These are phyloP conservation scores for Penicilliopsis zonata DNA, from an alignment of 495 filamentous ascomycete species.

Conservation along the genomic window DNA sequence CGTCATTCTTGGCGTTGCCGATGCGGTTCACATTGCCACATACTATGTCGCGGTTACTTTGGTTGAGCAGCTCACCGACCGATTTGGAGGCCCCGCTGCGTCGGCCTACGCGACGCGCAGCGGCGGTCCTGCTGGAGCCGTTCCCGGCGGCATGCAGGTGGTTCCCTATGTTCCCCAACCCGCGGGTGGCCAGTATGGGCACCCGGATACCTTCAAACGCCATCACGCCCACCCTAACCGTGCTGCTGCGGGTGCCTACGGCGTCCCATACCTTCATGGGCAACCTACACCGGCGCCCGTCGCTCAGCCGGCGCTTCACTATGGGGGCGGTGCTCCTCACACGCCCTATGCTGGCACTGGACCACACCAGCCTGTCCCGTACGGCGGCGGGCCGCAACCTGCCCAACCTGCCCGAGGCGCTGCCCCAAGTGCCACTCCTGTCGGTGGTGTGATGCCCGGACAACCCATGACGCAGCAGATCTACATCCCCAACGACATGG, in stretches of 20 bases:
- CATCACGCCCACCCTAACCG: slow-evolving; percentile 55
- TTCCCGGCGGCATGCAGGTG: slow-evolving; percentile 95
- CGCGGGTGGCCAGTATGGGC: slow-evolving; percentile 81
- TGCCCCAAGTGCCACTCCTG: slow-evolving; percentile 49
- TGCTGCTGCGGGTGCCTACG: slow-evolving; percentile 49
- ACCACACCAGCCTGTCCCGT: slow-evolving; percentile 61
- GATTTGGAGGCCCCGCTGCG: slow-evolving; percentile 89
- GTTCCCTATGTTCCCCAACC: slow-evolving; percentile 91
- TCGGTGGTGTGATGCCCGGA: slow-evolving; percentile 65
- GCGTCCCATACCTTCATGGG: slow-evolving; percentile 59
- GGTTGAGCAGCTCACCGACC: slow-evolving; percentile 88
- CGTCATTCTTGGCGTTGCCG: slow-evolving; percentile 82
- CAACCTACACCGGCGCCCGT: slow-evolving; percentile 49
- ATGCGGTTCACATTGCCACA: slow-evolving; percentile 95
- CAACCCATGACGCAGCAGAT: slow-evolving; percentile 95
- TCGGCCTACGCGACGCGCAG: slow-evolving; percentile 95
- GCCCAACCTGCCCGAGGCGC: slow-evolving; percentile 39
- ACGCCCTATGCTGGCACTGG: slow-evolving; percentile 60
- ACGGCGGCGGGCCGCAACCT: slow-evolving; percentile 48
- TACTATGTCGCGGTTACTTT: slow-evolving; percentile 97
- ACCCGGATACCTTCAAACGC: slow-evolving; percentile 75
- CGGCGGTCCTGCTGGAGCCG: slow-evolving; percentile 80
- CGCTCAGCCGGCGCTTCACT: slow-evolving; percentile 57
- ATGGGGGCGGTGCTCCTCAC: slow-evolving; percentile 56
- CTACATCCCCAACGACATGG: slow-evolving; percentile 99